Conservation (phyloP, 2,329 filamentous ascomycete genomes). For the Ilyonectria destructans region DNA sequence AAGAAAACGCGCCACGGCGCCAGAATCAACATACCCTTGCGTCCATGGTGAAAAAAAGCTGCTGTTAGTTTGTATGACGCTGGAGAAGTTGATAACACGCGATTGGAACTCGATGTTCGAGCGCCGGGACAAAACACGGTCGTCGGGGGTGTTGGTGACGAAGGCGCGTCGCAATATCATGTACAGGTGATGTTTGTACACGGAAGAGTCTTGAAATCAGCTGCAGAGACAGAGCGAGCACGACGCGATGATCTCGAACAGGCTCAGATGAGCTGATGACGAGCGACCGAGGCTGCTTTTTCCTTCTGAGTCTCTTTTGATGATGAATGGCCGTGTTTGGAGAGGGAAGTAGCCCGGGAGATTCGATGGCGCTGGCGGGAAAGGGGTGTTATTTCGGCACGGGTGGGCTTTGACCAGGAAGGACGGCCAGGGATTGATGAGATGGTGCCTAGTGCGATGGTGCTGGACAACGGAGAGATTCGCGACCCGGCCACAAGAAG, state of each 20-base stretch:
- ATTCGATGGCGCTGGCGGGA: slow-evolving; percentile 42
- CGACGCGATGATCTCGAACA: slow-evolving; percentile 29
- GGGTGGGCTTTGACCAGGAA: slow-evolving; percentile 45
- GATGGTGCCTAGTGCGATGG: slow-evolving; percentile 33
- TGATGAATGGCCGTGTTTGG: slow-evolving; percentile 26
- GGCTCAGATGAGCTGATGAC: slow-evolving; percentile 25
- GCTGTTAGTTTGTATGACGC: slow-evolving; percentile 32
- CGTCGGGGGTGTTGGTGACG: slow-evolving; percentile 7
- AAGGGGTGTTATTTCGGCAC: slow-evolving; percentile 48
- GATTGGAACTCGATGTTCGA: slow-evolving; percentile 36
- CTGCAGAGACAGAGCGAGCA: slow-evolving; percentile 20
- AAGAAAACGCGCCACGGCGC: slow-evolving; percentile 30
- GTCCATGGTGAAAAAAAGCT: slow-evolving; percentile 51
- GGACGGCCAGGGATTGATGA: slow-evolving; percentile 42
- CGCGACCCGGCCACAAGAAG: slow-evolving; percentile 4
- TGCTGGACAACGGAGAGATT: slow-evolving; percentile 25
- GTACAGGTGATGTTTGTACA: slow-evolving; percentile 27
- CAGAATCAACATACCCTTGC: slow-evolving; percentile 52
- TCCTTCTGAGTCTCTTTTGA: slow-evolving; percentile 13
- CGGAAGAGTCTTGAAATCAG: slow-evolving; percentile 18
- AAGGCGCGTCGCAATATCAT: slow-evolving; percentile 34
- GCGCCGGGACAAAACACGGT: slow-evolving; percentile 19
- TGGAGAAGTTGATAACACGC: slow-evolving; percentile 44
- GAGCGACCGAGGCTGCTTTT: slow-evolving; percentile 13
- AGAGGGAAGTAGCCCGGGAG: slow-evolving; percentile 24